Conservation (phyloP, 1,284 basidiomycete genomes). For the Trichosporon asahii region DNA sequence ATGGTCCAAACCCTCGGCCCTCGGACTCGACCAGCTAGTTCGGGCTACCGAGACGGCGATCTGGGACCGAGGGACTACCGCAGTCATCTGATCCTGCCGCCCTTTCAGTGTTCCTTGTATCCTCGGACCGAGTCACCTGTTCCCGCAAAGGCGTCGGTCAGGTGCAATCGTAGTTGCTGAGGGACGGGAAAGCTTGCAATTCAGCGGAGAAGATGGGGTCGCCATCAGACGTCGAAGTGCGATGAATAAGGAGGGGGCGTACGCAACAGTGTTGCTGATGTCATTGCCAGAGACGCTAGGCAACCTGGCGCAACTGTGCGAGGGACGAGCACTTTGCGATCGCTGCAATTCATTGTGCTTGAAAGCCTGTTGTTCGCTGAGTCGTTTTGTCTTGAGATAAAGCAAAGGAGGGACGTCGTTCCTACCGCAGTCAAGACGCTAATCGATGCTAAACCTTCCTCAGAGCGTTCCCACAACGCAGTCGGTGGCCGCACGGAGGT, state of each 20-base stretch:
- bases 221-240: background rate
- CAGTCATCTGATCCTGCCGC: background rate
- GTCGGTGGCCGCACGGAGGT: background rate
- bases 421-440: background rate
- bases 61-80: background rate
- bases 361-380: background rate
- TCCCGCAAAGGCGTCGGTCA: background rate
- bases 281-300: background rate
- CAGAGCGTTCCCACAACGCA: background rate
- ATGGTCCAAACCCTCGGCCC: background rate
- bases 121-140: background rate
- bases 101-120: background rate
- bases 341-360: background rate
- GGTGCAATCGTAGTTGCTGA: too few species aligned
- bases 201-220: too few species aligned
- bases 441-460: background rate
- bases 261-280: background rate
- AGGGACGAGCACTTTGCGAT: background rate
- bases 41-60: background rate
- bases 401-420: background rate
- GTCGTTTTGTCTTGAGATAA: background rate
- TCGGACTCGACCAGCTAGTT: too few species aligned
- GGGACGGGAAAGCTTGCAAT: background rate
- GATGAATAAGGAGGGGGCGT: background rate
- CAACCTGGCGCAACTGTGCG: background rate